These are phyloP conservation scores for Chloris gayana DNA, from an alignment of 176 grass and related monocot species.

Conservation along the genomic window DNA sequence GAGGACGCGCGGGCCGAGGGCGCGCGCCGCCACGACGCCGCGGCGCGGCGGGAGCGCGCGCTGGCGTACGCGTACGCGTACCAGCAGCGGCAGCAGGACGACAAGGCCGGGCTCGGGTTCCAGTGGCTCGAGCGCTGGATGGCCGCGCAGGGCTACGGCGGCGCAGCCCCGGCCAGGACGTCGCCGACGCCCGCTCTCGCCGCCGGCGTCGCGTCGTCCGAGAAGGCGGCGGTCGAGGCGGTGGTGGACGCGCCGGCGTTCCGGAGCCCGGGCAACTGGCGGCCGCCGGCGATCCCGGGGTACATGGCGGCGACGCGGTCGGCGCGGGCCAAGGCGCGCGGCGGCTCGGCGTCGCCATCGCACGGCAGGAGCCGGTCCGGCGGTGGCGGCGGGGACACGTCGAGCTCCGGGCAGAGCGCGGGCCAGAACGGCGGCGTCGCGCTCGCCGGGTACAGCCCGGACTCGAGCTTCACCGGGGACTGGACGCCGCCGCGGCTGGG, in stretches of 20 bases:
- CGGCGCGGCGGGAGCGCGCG: constrained; percentile 59
- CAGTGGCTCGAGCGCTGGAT: constrained; percentile 76
- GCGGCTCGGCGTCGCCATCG: constrained; percentile 1
- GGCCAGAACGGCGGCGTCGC: constrained; percentile 9
- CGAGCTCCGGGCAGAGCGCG: constrained; percentile 30
- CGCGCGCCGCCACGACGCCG: constrained; percentile 54
- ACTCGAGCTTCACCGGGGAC: constrained; percentile 49
- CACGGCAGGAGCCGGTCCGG: constrained; percentile 30
- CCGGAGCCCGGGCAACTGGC: constrained; percentile 23
- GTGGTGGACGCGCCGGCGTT: constrained; percentile 37
- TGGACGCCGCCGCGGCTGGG: constrained; percentile 37
- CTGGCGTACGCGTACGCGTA: constrained; percentile 70
- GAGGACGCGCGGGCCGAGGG: constrained; percentile 38
- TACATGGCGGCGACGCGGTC: constrained; percentile 77
- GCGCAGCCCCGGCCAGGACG: constrained; percentile 14
- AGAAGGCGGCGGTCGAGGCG: constrained; percentile 50
- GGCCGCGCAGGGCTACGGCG: constrained; percentile 31
- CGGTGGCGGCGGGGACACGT: constrained; percentile 38
- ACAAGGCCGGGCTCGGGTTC: constrained; percentile 56
- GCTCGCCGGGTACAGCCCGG: constrained; percentile 45
- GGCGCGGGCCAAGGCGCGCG: constrained; percentile 54
- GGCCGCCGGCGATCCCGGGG: constrained; percentile 34
- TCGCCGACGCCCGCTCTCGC: neutral
- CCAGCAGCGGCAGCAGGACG: constrained; percentile 44
- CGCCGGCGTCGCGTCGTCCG: constrained; percentile 33